Evolutionary conservation across 176 grass and related monocot species (phyloP), one percentile per base, ranked within the genome.

Genomic region (Lolium rigidum): DNA sequence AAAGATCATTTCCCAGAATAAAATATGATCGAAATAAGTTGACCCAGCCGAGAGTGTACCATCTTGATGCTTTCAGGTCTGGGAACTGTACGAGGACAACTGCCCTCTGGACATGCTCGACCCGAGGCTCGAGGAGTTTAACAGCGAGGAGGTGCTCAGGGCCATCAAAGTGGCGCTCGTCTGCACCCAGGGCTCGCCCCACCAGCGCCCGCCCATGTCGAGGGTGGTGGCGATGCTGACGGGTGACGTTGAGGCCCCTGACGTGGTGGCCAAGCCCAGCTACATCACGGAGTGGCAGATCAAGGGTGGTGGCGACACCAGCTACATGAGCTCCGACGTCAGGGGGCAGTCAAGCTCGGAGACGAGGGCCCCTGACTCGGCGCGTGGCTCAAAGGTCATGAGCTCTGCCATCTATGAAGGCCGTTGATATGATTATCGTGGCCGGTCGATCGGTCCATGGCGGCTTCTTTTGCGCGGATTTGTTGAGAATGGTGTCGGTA

Each of bases 131-230:
- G 8, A 37, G 14, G 87, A 80, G 28, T 89, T 86, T 38, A 63
- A 97, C 26, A 37, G 38, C 2, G 65, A 78, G 15, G 86, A 94
- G 76, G 90, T 85, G 21, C 67, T 88, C 68, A 88, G 90, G 2
- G 85, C 86, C 72, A 94, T 97, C 26, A 75, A 77, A 18, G 81
- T 97, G 20, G 92, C 94, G 10, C 86, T 97, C 5, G 47, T 94
- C 5, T 97, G 94, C 90, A 94, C 95, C 13, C 93, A 98, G 61
- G 83, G 79, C 25, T 93, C 93, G 7, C 87, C 93, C 0, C 70
- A 79, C 65, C 81, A 88, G 62, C 89, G 95, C 1, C 95, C 95
- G 6, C 58, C 93, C 17, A 98, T 98, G 95, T 95, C 95, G 1
- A 71, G 91, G 52, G 91, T 91, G 0, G 91, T 95, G n/a, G 66